These are phyloP conservation scores for Monosporascus cannonballus DNA, from an alignment of 2,329 filamentous ascomycete species.

Conservation along the genomic window DNA sequence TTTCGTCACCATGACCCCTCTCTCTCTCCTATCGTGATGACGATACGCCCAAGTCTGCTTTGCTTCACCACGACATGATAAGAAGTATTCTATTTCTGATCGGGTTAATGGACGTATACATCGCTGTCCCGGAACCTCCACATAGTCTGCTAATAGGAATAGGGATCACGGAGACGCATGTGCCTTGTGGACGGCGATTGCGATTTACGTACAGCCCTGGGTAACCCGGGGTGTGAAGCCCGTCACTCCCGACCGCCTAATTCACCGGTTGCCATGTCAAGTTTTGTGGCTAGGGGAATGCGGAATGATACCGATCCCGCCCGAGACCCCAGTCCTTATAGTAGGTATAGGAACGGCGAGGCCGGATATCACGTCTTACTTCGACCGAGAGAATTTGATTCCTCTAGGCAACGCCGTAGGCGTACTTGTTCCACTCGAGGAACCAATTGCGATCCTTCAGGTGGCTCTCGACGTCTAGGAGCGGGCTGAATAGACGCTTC, in stretches of 20 bases:
- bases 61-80: neutral
- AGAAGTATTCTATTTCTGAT: neutral
- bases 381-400: neutral
- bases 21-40: neutral
- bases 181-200: neutral
- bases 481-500: neutral
- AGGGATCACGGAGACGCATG: neutral
- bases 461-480: neutral
- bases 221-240: too few relatives aligned
- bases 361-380: neutral
- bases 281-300: too few relatives aligned
- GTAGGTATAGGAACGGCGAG: neutral
- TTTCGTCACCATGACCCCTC: too few relatives aligned
- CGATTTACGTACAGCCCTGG: too few relatives aligned
- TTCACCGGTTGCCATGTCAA: too few relatives aligned
- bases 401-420: neutral
- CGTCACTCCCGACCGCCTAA: too few relatives aligned
- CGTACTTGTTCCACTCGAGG: neutral
- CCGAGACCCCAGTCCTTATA: too few relatives aligned
- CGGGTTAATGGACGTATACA: neutral
- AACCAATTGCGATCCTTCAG: slow-evolving; percentile 2
- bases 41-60: neutral
- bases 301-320: too few relatives aligned
- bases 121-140: neutral
- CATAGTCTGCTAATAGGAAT: neutral